Evolutionary conservation across 495 filamentous ascomycete species (phyloP), one percentile per base, ranked within the genome.

Genomic region (Hyaloscypha finlandica): DNA sequence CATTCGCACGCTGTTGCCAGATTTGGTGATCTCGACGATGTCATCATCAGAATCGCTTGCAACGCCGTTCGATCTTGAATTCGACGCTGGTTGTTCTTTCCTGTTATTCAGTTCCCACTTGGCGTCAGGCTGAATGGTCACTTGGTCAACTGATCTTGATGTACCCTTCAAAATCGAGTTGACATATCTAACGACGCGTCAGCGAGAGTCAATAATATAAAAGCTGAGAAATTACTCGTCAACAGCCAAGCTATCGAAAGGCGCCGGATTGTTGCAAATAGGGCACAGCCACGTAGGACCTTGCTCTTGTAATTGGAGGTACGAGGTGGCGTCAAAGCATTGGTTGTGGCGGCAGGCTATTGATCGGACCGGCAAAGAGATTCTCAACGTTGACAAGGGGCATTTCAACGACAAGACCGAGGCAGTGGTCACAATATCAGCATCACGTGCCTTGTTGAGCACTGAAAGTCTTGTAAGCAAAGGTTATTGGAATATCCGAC

Each of bases 221-320:
- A n/a, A 5, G 14, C 31, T 35, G 20, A 52, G 33, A 6, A 80
- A 89, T 81, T 79, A 95, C 88, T 95, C 90, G 72, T 99, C 95
- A 52, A 97, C 86, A 33, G 91, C 91, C 37, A 99, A 75, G 33
- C 84, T 87, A 53, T 94, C 90, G 73, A 93, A 99, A 9, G 86
- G 86, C 9, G 92, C 87, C 0, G 86, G 78, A 70, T 97, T 96
- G 74, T 88, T 92, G 78, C 95, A 99, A 31, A 97, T 89, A 8
- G 95, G 95, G 72, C 95, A 99, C 25, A 86, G 81, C 95, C 95
- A 99, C 12, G 93, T 94, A 25, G 95, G 94, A 0, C 92, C 94
- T 80, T 99, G 95, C 75, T 97, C 93, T 73, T 97, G 93, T 45
- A 99, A 75, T 70, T 97, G 92, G 16, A 99, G 81, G 70, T 97